Evolutionary conservation across 1,284 basidiomycete genomes (phyloP), one percentile per base, ranked within the genome.

Genomic region (Moesziomyces globuligerus): DNA sequence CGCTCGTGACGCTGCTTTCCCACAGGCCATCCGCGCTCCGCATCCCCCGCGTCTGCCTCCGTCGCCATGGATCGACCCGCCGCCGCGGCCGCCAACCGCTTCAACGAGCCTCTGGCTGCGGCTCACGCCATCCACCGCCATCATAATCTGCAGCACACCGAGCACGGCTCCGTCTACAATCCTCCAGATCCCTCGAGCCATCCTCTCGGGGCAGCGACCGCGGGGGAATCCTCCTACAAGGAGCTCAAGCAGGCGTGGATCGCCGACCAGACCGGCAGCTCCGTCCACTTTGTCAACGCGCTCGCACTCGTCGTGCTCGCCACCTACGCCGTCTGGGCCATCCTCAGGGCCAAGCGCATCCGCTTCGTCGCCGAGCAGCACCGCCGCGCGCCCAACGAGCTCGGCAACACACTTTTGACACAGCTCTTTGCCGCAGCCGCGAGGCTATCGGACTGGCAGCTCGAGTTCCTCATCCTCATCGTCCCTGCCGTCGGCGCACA

Each of bases 241-340:
- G 72, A 86, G 17, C 88, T 87, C 23, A 97, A 97, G 83, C 91
- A 94, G 85, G 89, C 88, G 0, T 98, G 94, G 78, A 91, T 94
- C 43, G 89, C 92, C 17, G 89, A 89, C 41, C 88, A 88, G 83
- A 87, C 87, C 3, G 94, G 94, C 2, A 91, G 91, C 0, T 88
- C 89, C 5, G 85, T 96, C 10, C 83, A 83, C 3, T 89, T 90
- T 76, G 86, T 96, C 77, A 93, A 94, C 80, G 72, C 87, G 40
- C 84, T 95, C 29, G 91, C 89, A 21, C 77, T 87, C 6, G 89
- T 89, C 5, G 89, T 90, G 4, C 79, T 93, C 80, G 91, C 93
- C 72, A 83, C 90, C 85, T 69, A 58, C 36, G 49, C 57, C 17
- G 26, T 57, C n/a, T 55, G 52, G 41, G 52, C 48, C 29, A 42